These are phyloP conservation scores for Microsporum canis DNA, from an alignment of 2,329 filamentous ascomycete genomes.

Conservation along the genomic window DNA sequence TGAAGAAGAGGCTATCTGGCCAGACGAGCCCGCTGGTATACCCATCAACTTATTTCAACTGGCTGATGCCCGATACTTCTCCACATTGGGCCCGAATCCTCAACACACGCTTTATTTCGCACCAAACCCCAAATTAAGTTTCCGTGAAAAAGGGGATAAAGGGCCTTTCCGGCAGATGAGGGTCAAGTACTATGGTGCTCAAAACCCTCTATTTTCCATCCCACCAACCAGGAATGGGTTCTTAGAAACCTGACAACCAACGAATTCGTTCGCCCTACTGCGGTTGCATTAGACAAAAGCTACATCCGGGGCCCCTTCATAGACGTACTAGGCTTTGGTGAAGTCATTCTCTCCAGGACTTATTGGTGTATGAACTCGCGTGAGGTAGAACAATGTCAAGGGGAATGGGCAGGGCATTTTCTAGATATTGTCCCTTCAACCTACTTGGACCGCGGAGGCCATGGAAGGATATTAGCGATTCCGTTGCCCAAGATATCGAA, in stretches of 20 bases:
- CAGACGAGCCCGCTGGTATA: too few species aligned
- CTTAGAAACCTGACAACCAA: slow-evolving; percentile 10
- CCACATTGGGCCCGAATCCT: neutral
- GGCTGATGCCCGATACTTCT: neutral
- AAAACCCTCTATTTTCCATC: slow-evolving; percentile 1
- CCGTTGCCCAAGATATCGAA: slow-evolving; percentile 18
- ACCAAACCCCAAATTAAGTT: neutral
- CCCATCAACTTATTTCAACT: neutral
- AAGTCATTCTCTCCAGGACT: slow-evolving; percentile 21
- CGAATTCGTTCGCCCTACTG: slow-evolving; percentile 6
- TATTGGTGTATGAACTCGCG: slow-evolving; percentile 19
- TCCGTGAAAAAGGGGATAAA: neutral
- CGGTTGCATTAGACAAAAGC: slow-evolving; percentile 5
- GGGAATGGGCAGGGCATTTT: slow-evolving; percentile 21
- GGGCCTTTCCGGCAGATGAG: neutral
- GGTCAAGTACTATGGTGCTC: neutral
- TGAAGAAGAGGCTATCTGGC: neutral
- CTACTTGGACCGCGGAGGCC: slow-evolving; percentile 6
- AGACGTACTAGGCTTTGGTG: slow-evolving; percentile 19
- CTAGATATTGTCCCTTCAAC: slow-evolving; percentile 22
- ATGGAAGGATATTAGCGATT: slow-evolving; percentile 23
- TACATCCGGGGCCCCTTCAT: slow-evolving; percentile 19
- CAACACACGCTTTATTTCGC: neutral
- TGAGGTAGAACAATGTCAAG: slow-evolving; percentile 15
- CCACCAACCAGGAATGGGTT: slow-evolving; percentile 7